Evolutionary conservation across 1,139 yeast genomes (phyloP), one percentile per base, ranked within the genome.

Genomic region (Yamadazyma siamensis): DNA sequence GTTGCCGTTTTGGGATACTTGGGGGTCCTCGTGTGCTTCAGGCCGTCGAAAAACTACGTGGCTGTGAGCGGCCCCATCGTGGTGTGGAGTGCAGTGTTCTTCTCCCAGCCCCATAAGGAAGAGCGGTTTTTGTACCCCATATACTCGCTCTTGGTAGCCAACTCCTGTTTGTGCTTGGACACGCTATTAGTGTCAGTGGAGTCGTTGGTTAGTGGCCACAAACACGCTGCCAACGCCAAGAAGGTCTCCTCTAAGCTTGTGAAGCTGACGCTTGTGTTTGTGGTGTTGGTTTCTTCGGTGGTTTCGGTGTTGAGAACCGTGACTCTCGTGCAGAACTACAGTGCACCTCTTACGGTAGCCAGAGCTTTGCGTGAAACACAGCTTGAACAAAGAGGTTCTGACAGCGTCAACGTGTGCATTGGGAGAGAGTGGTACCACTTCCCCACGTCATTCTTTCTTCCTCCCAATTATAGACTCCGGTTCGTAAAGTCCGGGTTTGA

Each of bases 351-450:
- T 25, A 40, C 36, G 32, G 48, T 48, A 6, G 28, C 42, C 5
- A 31, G 38, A 28, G 27, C 20, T 4, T 15, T 25, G 8, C 6
- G 21, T 10, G 22, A 9, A 16, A 9, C 10, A 17, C 10, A 16
- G 17, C n/a, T 6, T 30, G 27, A 1, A 24, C 29, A n/a, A 29
- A 6, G 15, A 22, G 4, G 6, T 9, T 5, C 26, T 7, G 36
- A 39, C 0, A 15, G 43, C 2, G 62, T 65, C 4, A 80, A 77
- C 43, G 80, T 89, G 0, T 91, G 97, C 53, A 70, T 85, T 14
- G 96, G 96, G 3, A 74, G 95, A 38, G 97, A 91, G 59, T 89
- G 97, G 96, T 87, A 87, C 49, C 85, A 91, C 49, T 89, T 65
- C 58, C 96, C 97, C 9, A 79, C 84, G 1, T 88, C 96, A 0